Conservation (phyloP, 164 flowering plant species). For the Malania oleifera region DNA sequence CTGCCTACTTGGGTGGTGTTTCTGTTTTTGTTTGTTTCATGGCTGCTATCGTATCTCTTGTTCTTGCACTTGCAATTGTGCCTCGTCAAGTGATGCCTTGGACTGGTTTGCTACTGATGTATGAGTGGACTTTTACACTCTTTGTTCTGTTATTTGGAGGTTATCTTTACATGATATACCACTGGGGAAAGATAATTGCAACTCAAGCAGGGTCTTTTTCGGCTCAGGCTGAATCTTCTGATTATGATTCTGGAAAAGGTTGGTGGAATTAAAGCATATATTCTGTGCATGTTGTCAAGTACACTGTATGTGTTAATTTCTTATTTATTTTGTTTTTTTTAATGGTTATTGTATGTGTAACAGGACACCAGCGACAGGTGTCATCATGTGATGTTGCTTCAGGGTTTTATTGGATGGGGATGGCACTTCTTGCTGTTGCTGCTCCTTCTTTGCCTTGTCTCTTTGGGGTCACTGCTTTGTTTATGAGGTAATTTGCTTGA, state of each 20-base stretch:
- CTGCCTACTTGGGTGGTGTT: slow-evolving; percentile 60
- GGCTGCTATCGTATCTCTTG: slow-evolving; percentile 57
- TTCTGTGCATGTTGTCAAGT: neutral
- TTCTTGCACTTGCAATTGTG: slow-evolving; percentile 54
- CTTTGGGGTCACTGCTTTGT: slow-evolving; percentile 80
- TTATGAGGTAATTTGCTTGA: slow-evolving; percentile 50
- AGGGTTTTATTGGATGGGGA: slow-evolving; percentile 71
- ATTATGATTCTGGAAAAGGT: slow-evolving; percentile 83
- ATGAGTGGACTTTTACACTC: slow-evolving; percentile 79
- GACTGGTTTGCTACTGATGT: slow-evolving; percentile 88
- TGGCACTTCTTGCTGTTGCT: slow-evolving; percentile 74
- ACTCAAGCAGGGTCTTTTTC: slow-evolving; percentile 43
- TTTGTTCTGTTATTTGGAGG: slow-evolving; percentile 69
- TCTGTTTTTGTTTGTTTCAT: slow-evolving; percentile 62
- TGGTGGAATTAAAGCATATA: slow-evolving; percentile 6
- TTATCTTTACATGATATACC: slow-evolving; percentile 56
- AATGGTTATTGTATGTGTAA: slow-evolving; percentile 12
- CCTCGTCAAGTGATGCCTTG: slow-evolving; percentile 96
- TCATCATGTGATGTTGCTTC: slow-evolving; percentile 52
- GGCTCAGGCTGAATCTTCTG: slow-evolving; percentile 39
- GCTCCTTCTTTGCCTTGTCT: slow-evolving; percentile 75
- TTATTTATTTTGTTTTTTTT: neutral
- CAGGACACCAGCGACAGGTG: slow-evolving; percentile 76
- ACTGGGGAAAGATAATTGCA: slow-evolving; percentile 62
- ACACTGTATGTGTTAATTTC: neutral